Evolutionary conservation across 2,329 filamentous ascomycete species (phyloP), one percentile per base, ranked within the genome.

Genomic region (Fusarium graminum): DNA sequence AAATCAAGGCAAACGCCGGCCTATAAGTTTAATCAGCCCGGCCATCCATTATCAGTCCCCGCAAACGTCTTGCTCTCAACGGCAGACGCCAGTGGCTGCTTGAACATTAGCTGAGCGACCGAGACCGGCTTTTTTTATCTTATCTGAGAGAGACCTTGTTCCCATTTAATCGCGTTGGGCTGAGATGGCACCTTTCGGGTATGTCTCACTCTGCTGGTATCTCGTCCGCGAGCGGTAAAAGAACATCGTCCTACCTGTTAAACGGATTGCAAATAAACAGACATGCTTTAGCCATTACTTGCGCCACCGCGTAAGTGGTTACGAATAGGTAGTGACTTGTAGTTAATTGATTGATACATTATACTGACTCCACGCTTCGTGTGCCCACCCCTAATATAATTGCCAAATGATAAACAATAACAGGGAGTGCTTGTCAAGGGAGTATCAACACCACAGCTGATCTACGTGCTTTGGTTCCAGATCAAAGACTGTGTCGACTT

Each of bases 401-500:
- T 25, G 26, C 38, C 26, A n/a, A 19, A 28, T 19, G 16, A 36
- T 16, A 28, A 8, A n/a, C 16, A 28, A 29, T 11, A 36, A n/a
- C 34, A 30, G n/a, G 26, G 17, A 7, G 28, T 7, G 6, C 16
- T 32, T 43, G 30, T 22, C 13, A 9, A 30, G 26, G n/a, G 9
- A 42, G 43, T 44, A 25, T 64, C 47, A 66, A 36, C 26, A 17
- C 49, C 49, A 47, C 38, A 70, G 19, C 34, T 51, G 29, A 34
- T 59, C 50, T 47, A 47, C 56, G 22, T 60, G 52, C 44, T 68
- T 58, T 14, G 55, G 42, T 36, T 57, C 54, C 45, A 74, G 28
- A 17, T 40, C 56, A 26, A 75, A 54, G 9, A 67, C 61, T 26
- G 51, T 57, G 49, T 76, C 72, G 42, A 77, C 55, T 28, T 71